Conservation (phyloP, 2,329 filamentous ascomycete species). For the Venturia pyrina region DNA sequence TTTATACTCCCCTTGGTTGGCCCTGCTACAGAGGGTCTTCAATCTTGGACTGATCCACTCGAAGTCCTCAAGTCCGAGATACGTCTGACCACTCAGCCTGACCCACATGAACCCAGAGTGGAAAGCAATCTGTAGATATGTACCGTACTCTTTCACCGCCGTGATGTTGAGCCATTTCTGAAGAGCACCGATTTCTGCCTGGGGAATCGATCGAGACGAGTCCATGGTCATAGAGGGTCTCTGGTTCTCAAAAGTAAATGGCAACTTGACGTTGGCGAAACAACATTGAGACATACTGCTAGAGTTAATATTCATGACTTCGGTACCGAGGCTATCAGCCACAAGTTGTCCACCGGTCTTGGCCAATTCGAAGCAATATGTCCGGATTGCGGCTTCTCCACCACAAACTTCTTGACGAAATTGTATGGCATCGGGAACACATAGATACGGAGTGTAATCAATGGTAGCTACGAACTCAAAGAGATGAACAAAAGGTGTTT, state of each 20-base stretch:
- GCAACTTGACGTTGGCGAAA: constrained; percentile 64
- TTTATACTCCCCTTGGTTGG: constrained; percentile 17
- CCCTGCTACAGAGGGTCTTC: constrained; percentile 45
- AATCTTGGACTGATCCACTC: constrained; percentile 54
- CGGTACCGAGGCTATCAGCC: constrained; percentile 56
- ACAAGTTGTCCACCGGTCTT: constrained; percentile 51
- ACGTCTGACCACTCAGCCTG: constrained; percentile 71
- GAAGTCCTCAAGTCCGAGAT: constrained; percentile 69
- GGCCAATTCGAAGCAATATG: constrained; percentile 55
- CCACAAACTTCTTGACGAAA: constrained; percentile 62
- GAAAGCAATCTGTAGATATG: constrained; percentile 56
- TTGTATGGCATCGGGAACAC: constrained; percentile 58
- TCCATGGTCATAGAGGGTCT: constrained; percentile 16
- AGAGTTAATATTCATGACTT: constrained; percentile 57
- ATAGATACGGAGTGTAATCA: constrained; percentile 63
- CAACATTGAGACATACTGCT: constrained; percentile 55
- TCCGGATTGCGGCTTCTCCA: constrained; percentile 60
- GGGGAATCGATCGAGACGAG: constrained; percentile 10
- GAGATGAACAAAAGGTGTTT: constrained; percentile 53
- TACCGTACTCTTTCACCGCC: constrained; percentile 51
- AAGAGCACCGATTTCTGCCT: constrained; percentile 11
- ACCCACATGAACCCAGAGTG: constrained; percentile 58
- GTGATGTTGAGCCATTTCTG: constrained; percentile 29
- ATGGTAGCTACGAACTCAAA: constrained; percentile 72
- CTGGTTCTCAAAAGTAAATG: constrained; percentile 40